Evolutionary conservation across 768 basidiomycete species (phyloP).

Genomic region (Tylopilus felleus): DNA sequence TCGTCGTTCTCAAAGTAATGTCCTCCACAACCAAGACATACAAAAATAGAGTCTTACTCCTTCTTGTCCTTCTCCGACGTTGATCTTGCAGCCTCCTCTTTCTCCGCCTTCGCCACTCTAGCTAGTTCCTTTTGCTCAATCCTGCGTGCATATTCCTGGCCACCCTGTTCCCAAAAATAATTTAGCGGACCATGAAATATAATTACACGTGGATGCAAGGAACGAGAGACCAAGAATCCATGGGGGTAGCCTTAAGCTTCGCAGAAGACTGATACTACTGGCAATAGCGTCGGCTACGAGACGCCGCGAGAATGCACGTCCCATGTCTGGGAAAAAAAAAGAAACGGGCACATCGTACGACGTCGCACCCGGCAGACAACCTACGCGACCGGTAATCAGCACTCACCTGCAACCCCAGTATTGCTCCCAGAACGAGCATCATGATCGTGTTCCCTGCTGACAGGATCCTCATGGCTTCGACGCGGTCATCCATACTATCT

Average conservation of each 20-base stretch:
- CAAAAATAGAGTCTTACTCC: slow-evolving; percentile 15
- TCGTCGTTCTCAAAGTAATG: slow-evolving; percentile 8
- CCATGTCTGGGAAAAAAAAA: slow-evolving; percentile 11
- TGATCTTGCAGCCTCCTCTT: slow-evolving; percentile 18
- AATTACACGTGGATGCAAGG: slow-evolving; percentile 1
- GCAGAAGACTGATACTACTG: neutral
- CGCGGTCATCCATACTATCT: slow-evolving; percentile 61
- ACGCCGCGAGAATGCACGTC: slow-evolving; percentile 2
- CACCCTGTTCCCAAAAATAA: slow-evolving; percentile 49
- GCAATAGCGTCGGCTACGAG: slow-evolving; percentile 13
- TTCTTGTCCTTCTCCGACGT: slow-evolving; percentile 30
- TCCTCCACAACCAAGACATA: slow-evolving; percentile 5
- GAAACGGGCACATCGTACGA: neutral
- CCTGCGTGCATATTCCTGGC: slow-evolving; percentile 80
- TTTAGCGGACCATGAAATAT: slow-evolving; percentile 8
- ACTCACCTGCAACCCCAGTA: slow-evolving; percentile 72
- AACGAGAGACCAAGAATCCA: slow-evolving; percentile 9
- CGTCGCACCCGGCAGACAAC: neutral
- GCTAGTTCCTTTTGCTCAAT: slow-evolving; percentile 46
- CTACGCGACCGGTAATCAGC: neutral
- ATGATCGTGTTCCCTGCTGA: slow-evolving; percentile 88
- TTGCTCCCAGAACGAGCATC: slow-evolving; percentile 58
- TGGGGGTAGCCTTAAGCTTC: neutral
- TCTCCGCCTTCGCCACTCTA: slow-evolving; percentile 38
- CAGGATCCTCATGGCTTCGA: slow-evolving; percentile 78